Evolutionary conservation across 192 early-diverging fungal species (phyloP).

Genomic region (Linnemannia schmuckeri): DNA sequence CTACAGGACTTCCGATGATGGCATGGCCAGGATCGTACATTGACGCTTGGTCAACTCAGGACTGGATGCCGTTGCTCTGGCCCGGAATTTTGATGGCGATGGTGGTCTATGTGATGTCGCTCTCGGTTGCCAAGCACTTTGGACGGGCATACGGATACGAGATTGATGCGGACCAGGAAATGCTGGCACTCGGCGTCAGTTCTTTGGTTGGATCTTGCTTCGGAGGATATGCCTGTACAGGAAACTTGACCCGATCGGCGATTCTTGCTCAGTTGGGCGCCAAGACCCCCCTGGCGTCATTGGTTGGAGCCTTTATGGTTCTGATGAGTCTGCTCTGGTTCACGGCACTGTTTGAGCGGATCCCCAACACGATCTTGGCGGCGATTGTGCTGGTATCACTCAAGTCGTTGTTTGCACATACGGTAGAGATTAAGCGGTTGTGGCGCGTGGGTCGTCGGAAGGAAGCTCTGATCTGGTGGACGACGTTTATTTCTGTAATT

Average conservation of each 20-base stretch:
- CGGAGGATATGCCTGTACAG: conserved; percentile 45
- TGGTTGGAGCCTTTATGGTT: conserved; percentile 43
- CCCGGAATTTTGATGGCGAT: conserved; percentile 50
- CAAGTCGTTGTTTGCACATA: conserved; percentile 33
- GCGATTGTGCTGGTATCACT: conserved; percentile 50
- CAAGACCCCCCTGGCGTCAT: conserved; percentile 39
- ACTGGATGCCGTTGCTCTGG: conserved; percentile 34
- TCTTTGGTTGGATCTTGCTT: conserved; percentile 55
- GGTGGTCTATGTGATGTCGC: conserved; percentile 55
- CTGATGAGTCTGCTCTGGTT: conserved; percentile 47
- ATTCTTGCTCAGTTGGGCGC: conserved; percentile 44
- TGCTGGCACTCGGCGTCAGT: conserved; percentile 49
- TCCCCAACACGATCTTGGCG: conserved; percentile 49
- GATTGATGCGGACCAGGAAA: conserved; percentile 55
- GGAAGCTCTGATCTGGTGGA: conserved; percentile 53
- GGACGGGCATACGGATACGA: conserved; percentile 48
- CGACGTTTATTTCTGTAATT: conserved; percentile 39
- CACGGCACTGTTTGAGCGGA: conserved; percentile 47
- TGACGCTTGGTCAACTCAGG: conserved; percentile 7
- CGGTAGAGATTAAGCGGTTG: conserved; percentile 38
- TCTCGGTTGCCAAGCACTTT: conserved; percentile 55
- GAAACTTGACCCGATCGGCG: conserved; percentile 44
- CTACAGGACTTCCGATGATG: conserved; percentile 41
- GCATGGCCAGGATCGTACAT: conserved; percentile 30
- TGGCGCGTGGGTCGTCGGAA: conserved; percentile 42